Evolutionary conservation across 352 stramenopile genomes (phyloP), one percentile per base, ranked within the genome.

Genomic region (Phytophthora fragariaefolia): DNA sequence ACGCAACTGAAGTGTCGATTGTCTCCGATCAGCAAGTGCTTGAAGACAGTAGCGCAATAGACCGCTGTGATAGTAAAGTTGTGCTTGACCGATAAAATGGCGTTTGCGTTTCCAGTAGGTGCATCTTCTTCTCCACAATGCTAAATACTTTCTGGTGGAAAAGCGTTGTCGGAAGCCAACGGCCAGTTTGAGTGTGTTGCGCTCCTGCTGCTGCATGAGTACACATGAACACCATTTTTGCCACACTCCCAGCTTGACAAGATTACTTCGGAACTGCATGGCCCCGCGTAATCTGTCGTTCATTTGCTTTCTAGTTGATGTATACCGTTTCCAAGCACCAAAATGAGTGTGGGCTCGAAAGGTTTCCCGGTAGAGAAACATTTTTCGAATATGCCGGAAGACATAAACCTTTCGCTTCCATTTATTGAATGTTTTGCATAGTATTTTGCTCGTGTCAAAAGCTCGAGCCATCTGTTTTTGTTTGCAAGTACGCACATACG

Each of bases 341-440:
- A 89, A 87, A 40, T 89, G 78, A 7, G n/a, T 74, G 45, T 78
- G 69, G 0, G 76, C 47, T 20, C 63, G 59, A 23, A 75, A 80
- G 1, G 53, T 45, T 28, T 77, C 70, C 49, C 88, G 78, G 28
- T 67, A 76, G 6, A 47, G 42, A 26, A 86, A 64, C 49, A 84
- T 68, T 3, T 67, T 71, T 5, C 66, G 70, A 69, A 88, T 71
- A 18, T 69, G 73, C 3, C 52, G 67, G 2, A 89, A 26, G 9
- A 87, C 46, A 47, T 69, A 63, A 42, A 57, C 45, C 45, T 54
- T 63, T 6, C 20, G 57, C 20, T 52, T 79, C 78, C 78, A 86
- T 1, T 45, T 51, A 0, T 5, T 13, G 20, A 79, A 77, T 4
- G 17, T 34, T 13, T 15, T 5, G 7, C 23, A 17, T 24, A 57